Base-by-base conservation (phyloP, 495 filamentous ascomycete genomes). In the Aspergillus saccharolyticus region DNA sequence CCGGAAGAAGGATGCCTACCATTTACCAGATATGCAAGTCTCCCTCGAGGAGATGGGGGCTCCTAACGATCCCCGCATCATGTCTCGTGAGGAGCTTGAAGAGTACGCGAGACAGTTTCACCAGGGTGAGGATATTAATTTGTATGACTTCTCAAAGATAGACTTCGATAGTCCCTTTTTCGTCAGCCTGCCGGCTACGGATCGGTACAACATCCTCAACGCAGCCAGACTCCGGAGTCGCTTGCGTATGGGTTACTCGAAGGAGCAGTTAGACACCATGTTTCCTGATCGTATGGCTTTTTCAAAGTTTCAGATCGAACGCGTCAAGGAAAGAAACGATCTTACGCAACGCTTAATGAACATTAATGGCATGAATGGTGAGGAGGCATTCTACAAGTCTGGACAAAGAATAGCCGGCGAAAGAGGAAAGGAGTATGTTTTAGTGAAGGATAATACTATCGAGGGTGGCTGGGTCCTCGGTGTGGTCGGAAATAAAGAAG, bases 231-330 rank as follows among this genome's bases (percentile, higher is more conserved):
- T 97, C 51, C 79, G 94, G 54, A 94, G 89, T 63, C 78, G 94
- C 33, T 74, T 98, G 58, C 81, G 94, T 51, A 97, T 98, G 94
- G 94, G 94, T 0, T 81, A 96, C 64, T 92, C 90, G 52, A 97
- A 96, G 71, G 94, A 97, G 61, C 94, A 98, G 67, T 72, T 98
- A 17, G 91, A 97, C 61, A 81, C 70, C 24, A 97, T 97, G 94
- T 98, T 98, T 62, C 95, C 94, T 0, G 86, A 98, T 66, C 83
- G 94, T n/a, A 96, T 97, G 90, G 94, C 87, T 4, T 98, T 98
- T 61, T 96, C 90, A 0, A 86, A 79, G 50, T 98, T 98, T 67
- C 94, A 98, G 74, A 96, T 98, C 55, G 95, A 96, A 62, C 78
- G 94, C 33, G 95, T 97, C 17, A 81, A 76, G 61, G 91, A 97